These are phyloP conservation scores for Eremochloa ophiuroides DNA, from an alignment of 176 grass and related monocot genomes.

Conservation along the genomic window DNA sequence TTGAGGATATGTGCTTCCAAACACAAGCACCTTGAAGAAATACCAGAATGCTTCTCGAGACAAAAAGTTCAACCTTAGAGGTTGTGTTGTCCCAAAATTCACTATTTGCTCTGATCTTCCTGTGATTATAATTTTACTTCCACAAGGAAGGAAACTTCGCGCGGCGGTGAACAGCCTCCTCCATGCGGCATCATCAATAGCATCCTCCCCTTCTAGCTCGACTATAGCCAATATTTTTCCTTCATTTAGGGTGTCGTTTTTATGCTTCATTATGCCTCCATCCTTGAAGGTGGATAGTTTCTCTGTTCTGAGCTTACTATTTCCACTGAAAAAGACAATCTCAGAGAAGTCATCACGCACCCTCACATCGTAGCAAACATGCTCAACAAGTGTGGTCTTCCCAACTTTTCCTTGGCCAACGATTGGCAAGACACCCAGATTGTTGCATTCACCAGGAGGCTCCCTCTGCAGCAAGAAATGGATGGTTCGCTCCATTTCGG, in stretches of 20 bases:
- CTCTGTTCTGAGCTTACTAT: too few species aligned
- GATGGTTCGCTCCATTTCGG: neutral
- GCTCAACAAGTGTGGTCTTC: conserved; percentile 37
- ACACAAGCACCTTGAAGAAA: conserved; percentile 20
- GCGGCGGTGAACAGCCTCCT: too few species aligned
- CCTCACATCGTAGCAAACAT: conserved; percentile 31
- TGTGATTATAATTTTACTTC: conserved; percentile 22
- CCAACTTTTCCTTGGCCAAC: conserved; percentile 10
- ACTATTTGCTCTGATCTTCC: neutral
- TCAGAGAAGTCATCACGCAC: conserved; percentile 26
- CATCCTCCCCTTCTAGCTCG: too few species aligned
- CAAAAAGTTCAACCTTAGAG: neutral
- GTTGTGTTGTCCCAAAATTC: neutral
- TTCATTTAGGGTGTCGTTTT: too few species aligned
- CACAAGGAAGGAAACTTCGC: neutral
- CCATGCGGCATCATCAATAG: too few species aligned
- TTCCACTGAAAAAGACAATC: too few species aligned
- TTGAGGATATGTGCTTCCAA: neutral
- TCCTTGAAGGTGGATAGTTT: too few species aligned
- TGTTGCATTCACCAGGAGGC: rapidly evolving
- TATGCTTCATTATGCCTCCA: too few species aligned
- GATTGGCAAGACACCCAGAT: neutral
- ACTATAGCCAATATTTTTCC: too few species aligned
- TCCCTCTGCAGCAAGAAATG: neutral
- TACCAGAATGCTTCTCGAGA: neutral